A percentile compares a stretch with the other conserved stretches of the same genome.
phyloP scores from a whole-genome alignment of 2,329 filamentous ascomycete species.

The Alternaria hordeiaustralica region DNA sequence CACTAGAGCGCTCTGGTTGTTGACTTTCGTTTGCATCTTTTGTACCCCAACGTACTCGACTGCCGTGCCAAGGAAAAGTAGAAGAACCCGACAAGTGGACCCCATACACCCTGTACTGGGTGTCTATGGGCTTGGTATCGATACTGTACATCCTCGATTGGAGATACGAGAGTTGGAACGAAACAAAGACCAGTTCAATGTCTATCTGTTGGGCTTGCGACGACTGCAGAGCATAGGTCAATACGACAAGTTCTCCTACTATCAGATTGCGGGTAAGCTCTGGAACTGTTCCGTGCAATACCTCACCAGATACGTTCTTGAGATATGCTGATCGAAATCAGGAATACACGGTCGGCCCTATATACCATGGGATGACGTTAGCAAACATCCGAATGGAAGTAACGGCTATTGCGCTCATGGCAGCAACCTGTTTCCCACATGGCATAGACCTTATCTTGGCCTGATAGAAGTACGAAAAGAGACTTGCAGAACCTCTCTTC shows the following conservation, averaged over 20 bases:
- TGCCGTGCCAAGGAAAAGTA: not conserved
- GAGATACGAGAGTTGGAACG: not conserved
- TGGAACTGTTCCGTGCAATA: not conserved
- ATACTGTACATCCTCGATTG: not conserved
- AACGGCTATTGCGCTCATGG: conserved; percentile 68
- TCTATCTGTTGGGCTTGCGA: not conserved
- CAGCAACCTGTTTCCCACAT: not conserved
- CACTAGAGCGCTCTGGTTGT: not conserved
- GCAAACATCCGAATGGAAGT: conserved; percentile 53
- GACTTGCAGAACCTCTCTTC: not conserved
- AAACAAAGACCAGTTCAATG: not conserved
- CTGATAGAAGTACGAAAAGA: not conserved
- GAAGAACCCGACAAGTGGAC: not conserved
- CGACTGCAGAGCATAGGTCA: not conserved
- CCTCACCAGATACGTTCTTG: not conserved
- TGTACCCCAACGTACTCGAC: not conserved
- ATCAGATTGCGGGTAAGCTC: not conserved
- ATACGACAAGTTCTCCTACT: not conserved
- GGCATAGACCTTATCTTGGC: not conserved
- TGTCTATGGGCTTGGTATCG: not conserved
- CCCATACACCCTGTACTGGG: not conserved
- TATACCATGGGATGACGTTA: conserved; percentile 62
- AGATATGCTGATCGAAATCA: conserved; percentile 40
- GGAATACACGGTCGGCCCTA: conserved; percentile 81
- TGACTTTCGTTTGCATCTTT: not conserved